Percentiles rank a stretch among this genome's conserved stretches.
Conservation (phyloP, 73 alveolate genomes). For the Tetrahymena borealis region DNA sequence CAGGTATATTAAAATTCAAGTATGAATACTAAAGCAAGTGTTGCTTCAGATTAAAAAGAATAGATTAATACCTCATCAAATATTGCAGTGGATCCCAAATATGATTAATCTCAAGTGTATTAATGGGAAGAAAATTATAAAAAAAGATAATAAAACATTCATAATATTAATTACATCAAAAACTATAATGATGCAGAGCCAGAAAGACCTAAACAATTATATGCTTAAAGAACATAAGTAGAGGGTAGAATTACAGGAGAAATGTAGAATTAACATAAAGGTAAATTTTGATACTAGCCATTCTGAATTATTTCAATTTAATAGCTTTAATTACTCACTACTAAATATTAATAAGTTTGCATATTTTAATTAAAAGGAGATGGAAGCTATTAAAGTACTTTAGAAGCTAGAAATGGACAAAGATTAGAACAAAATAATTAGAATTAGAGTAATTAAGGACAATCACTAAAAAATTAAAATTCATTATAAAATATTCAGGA, state of each 20-base stretch:
- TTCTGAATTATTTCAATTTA: no score
- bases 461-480: background rate
- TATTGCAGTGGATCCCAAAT: background rate
- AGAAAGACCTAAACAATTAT: background rate
- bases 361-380: background rate
- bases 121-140: background rate
- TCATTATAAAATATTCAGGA: background rate
- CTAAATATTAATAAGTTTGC: background rate
- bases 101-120: background rate
- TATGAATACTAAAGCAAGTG: background rate
- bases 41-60: background rate
- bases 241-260: background rate
- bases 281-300: background rate
- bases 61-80: background rate
- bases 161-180: background rate
- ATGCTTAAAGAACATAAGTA: background rate
- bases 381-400: background rate
- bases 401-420: background rate
- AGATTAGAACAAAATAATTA: background rate
- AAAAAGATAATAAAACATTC: background rate
- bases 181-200: background rate
- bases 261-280: background rate
- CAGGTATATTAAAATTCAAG: background rate
- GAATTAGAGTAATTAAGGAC: background rate
- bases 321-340: no score